Evolutionary conservation across 2,329 filamentous ascomycete genomes (phyloP), one percentile per base, ranked within the genome.

Genomic region (Colletotrichum sp.): DNA sequence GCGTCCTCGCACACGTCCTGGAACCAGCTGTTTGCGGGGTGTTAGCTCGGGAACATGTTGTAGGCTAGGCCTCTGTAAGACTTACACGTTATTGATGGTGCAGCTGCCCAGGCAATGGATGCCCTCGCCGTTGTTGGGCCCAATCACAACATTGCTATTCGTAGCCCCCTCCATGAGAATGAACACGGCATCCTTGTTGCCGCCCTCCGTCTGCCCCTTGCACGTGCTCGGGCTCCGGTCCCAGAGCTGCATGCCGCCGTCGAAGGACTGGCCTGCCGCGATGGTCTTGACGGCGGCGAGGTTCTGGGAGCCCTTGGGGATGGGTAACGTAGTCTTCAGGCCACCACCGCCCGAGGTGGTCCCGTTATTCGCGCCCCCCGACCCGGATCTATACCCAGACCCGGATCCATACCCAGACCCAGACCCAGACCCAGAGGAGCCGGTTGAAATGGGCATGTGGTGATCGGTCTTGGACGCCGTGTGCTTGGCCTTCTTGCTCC

Each of bases 101-200:
- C 85, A 87, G 1, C 80, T 63, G 0, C 86, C 86, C n/a, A 82
- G 74, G 77, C 86, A 87, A 79, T 87, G 85, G 2, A 87, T 81
- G 15, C 86, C 86, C 76, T 87, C 86, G 18, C 78, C 79, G 59
- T 87, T 85, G 74, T 86, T 80, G 13, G 81, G 78, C 24, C 86
- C 86, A 11, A 87, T 87, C 62, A 87, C 84, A 16, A 84, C 86
- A 68, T 87, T 87, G 57, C 79, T 81, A 33, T 87, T 79, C 1
- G 82, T 86, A 2, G 85, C 86, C 5, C 86, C 86, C 0, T 83
- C 77, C 61, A 81, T 78, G 24, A 86, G 81, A 33, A 85, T 78
- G 70, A 86, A 86, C 43, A 86, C 84, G 6, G 84, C 83, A 34
- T 88, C 85, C 47, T 70, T 70, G 54, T 27, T 78, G 76, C 81